These are phyloP conservation scores for Umbelopsis vinacea DNA, from an alignment of 192 early-diverging fungal genomes.

Conservation along the genomic window DNA sequence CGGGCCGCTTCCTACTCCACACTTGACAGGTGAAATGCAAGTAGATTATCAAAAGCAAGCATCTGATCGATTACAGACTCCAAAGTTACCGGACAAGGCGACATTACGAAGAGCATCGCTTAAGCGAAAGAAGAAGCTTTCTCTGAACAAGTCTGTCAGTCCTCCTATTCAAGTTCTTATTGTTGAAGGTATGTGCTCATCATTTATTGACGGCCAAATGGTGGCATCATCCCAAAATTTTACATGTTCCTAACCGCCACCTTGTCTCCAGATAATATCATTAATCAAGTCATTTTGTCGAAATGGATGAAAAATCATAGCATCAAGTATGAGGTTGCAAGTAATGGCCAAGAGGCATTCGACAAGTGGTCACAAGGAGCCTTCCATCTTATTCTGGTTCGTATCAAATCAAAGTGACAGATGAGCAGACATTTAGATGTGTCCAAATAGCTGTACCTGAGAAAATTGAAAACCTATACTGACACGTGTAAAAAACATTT, in stretches of 20 bases:
- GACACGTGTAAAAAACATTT: background rate
- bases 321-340: conserved; percentile 74
- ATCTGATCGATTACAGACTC: background rate
- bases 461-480: background rate
- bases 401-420: conserved; percentile 5
- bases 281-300: conserved; percentile 75
- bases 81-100: background rate
- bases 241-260: background rate
- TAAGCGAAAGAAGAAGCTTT: background rate
- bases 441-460: background rate
- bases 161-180: conserved; percentile 78
- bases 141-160: conserved; percentile 35
- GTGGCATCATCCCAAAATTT: background rate
- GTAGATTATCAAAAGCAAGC: background rate
- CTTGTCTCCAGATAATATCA: conserved; percentile 62
- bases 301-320: conserved; percentile 73
- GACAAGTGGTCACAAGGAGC: conserved; percentile 72
- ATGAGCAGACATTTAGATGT: background rate
- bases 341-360: conserved; percentile 81
- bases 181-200: conserved; percentile 63
- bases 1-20: background rate
- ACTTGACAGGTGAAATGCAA: background rate
- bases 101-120: background rate
- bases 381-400: conserved; percentile 69
- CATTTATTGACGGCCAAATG: background rate